Percentiles rank a stretch among this genome's conserved stretches.
These are phyloP conservation scores for Heliamphora pulchella DNA, from an alignment of 179 eudicot species.

Conservation along the genomic window DNA sequence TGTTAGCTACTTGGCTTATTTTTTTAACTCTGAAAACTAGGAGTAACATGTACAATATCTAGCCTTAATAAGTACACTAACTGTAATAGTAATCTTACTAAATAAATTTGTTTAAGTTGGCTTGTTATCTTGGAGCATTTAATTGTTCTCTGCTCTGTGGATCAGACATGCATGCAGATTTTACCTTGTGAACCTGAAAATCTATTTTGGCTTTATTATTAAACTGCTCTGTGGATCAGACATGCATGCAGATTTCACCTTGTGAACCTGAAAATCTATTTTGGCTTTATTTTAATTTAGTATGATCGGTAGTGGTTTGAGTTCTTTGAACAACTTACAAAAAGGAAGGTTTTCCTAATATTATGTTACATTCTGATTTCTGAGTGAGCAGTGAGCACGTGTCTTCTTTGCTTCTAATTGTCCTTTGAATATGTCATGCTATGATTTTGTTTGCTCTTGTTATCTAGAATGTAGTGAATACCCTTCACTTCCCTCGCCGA, in stretches of 20 bases:
- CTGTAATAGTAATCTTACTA: background rate
- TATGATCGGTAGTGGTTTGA: background rate
- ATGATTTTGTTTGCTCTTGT: background rate
- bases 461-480: slow-evolving; percentile 3
- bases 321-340: background rate
- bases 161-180: background rate
- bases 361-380: background rate
- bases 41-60: background rate
- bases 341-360: background rate
- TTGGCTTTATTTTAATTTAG: background rate
- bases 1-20: background rate
- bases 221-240: too few species aligned
- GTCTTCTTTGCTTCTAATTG: background rate
- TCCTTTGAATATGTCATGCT: background rate
- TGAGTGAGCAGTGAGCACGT: background rate
- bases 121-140: background rate
- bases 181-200: background rate
- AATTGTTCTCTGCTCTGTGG: background rate
- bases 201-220: background rate
- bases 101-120: background rate
- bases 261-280: background rate
- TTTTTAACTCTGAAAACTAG: background rate
- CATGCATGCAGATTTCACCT: background rate
- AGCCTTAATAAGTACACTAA: background rate
- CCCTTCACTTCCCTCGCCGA: background rate